Evolutionary conservation across 2,329 filamentous ascomycete genomes (phyloP), one percentile per base, ranked within the genome.

Genomic region (Salinomyces thailandicus): DNA sequence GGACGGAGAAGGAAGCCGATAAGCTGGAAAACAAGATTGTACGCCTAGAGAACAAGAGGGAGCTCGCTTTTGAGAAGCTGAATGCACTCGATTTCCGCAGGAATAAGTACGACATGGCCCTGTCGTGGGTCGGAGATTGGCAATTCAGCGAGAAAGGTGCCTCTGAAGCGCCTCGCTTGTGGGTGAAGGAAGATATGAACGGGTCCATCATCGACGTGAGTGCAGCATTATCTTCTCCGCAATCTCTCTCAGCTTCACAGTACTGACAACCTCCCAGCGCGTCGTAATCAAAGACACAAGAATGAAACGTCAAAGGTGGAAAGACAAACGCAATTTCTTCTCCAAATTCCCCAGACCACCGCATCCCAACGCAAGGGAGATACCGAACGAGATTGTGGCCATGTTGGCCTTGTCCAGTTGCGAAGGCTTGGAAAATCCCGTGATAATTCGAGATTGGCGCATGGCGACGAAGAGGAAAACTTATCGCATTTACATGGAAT

Each of bases 401-500:
- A 7, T 6, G 4, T 18, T 18, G 8, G 14, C 14, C 12, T 17
- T 36, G 12, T 26, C 15, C 13, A 5, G 7, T 2, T 11, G 12
- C 5, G 11, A 14, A 11, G 34, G 34, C 14, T 18, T 15, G 14
- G 34, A 36, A 8, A 28, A 17, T 7, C 11, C 19, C 9, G 26
- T 36, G 8, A 18, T 13, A 6, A 9, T 36, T 8, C 8, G 24
- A 8, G 30, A 36, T 12, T 36, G 34, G 34, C 24, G 34, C 14
- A 30, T 30, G 7, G 16, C 15, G 7, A 4, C 5, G 5, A 2
- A 13, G 13, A 15, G 30, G 12, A 18, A 18, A 5, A 27, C 13
- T n/a, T 20, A 29, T 11, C 24, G 34, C 7, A 12, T 36, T 5
- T 36, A 36, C 18, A 13, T 29, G 14, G 34, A 36, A 30, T 36